Conservation (phyloP, 495 filamentous ascomycete species). For the Hyphodiscus hymeniophilus region DNA sequence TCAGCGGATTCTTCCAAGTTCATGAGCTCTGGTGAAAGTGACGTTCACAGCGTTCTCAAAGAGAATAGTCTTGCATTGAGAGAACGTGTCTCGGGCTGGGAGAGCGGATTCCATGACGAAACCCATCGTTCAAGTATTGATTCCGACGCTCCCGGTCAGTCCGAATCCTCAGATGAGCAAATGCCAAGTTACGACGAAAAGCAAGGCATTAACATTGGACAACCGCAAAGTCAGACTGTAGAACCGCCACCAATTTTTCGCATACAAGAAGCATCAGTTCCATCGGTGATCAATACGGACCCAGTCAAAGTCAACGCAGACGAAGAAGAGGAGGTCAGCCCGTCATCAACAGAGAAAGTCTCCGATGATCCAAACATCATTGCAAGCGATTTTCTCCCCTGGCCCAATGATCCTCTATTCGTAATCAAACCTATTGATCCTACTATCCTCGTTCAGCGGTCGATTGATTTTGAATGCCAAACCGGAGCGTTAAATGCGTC, state of each 20-base stretch:
- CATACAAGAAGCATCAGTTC: constrained; percentile 15
- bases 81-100: constrained; percentile 19
- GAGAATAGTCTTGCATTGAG: constrained; percentile 7
- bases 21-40: constrained; percentile 30
- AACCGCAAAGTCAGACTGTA: background rate
- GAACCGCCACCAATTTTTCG: constrained; percentile 12
- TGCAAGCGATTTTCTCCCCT: constrained; percentile 41
- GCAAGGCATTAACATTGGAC: background rate
- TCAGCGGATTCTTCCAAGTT: constrained; percentile 49
- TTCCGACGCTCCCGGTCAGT: constrained; percentile 10
- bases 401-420: constrained; percentile 37
- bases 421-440: constrained; percentile 35
- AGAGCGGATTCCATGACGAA: constrained; percentile 7
- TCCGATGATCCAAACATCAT: constrained; percentile 29
- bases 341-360: background rate
- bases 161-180: constrained; percentile 7
- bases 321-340: background rate
- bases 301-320: background rate
- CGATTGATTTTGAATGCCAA: constrained; percentile 38
- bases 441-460: constrained; percentile 36
- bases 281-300: background rate
- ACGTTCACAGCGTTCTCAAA: constrained; percentile 6
- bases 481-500: constrained; percentile 39
- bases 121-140: constrained; percentile 14
- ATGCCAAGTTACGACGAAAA: background rate